Base-by-base conservation (phyloP, 306 rosid species). In the Vigna trinervia region DNA sequence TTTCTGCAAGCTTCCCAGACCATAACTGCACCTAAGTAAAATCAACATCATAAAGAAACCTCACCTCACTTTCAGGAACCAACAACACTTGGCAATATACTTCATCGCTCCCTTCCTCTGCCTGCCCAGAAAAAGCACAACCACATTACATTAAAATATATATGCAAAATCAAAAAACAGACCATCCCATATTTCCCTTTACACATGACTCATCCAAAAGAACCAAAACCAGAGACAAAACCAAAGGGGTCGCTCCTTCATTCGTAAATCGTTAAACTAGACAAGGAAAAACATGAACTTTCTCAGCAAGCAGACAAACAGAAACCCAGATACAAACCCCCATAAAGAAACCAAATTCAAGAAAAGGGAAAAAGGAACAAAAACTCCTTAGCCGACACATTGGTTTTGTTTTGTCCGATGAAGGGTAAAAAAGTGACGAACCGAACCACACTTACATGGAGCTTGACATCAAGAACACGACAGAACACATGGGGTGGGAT, bases 41-140 rank as follows among this genome's bases (percentile, higher is more conserved):
- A 36, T 50, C 7, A 69, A 8, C 8, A 63, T 51, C 23, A 26
- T 4, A 53, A 71, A 71, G 7, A 45, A 80, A 43, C 47, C 95
- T 81, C 78, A 96, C 99, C 98, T 92, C 90, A 71, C 82, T 92
- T 84, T 92, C 98, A 81, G 98, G 99, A 84, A 89, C 77, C 87
- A 96, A 79, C 39, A 85, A 85, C 51, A 96, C 91, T 87, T 85
- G 99, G 65, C 96, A 96, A 69, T 84, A 92, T 23, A 92, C 99
- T 85, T 96, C 99, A 47, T 96, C 99, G 15, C 87, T 87, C 34
- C 99, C 97, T 83, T 87, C 93, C 88, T 92, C 99, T 11, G 98
- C 99, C 99, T 96, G 92, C 79, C 48, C 73, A 81, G 53, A 60
- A 82, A 79, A 71, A 48, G 12, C 50, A 64, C 74, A 57, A 53